A percentile compares a stretch with the other conserved stretches of the same genome.
Evolutionary conservation across 129 eudicot genomes (phyloP).

Genomic region (Erigeron canadensis): DNA sequence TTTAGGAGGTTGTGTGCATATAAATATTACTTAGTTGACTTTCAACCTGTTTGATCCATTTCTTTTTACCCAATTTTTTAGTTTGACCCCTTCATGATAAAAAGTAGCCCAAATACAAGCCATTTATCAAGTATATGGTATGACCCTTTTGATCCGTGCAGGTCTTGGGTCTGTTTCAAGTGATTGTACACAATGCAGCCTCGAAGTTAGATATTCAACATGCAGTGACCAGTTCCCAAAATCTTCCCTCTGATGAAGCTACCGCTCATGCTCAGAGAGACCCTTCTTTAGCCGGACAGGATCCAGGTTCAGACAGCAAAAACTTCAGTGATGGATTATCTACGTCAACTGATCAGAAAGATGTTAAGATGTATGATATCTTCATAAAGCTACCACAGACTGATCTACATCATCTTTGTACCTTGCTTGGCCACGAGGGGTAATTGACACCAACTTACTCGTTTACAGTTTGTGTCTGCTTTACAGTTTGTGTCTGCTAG

Average conservation of each 20-base stretch:
- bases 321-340: not conserved
- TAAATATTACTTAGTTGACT: not conserved
- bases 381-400: not conserved
- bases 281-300: not conserved
- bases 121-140: not conserved
- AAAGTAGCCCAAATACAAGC: no score
- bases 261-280: not conserved
- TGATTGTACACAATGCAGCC: not conserved
- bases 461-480: no score
- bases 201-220: not conserved
- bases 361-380: not conserved
- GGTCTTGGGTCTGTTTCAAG: conserved; percentile 3
- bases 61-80: not conserved
- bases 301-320: not conserved
- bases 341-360: not conserved
- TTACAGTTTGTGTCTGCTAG: no score
- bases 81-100: not conserved
- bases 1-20: not conserved
- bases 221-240: not conserved
- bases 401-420: conserved; percentile 1
- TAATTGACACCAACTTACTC: no score
- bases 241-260: not conserved
- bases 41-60: not conserved
- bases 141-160: not conserved
- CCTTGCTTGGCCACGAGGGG: conserved; percentile 9